These are phyloP conservation scores for Lathyrus sativus DNA, from an alignment of 306 rosid genomes.

Conservation along the genomic window DNA sequence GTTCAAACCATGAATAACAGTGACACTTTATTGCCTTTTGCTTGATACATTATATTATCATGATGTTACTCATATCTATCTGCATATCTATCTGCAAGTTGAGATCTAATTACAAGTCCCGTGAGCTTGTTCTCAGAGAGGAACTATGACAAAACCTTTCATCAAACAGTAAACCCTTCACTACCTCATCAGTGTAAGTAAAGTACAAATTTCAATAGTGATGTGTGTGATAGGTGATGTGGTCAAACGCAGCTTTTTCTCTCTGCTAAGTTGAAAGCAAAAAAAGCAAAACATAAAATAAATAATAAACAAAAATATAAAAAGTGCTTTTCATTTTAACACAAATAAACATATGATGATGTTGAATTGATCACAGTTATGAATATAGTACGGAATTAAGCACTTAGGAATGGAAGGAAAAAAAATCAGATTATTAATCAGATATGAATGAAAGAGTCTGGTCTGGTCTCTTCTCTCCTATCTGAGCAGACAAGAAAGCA, in stretches of 20 bases:
- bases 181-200: constrained; percentile 35
- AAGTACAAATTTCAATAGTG: constrained; percentile 37
- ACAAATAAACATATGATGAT: neutral
- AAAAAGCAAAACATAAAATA: constrained; percentile 65
- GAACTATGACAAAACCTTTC: constrained; percentile 41
- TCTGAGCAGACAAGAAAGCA: constrained; percentile 41
- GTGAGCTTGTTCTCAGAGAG: constrained; percentile 44
- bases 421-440: neutral
- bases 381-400: constrained; percentile 37
- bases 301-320: constrained; percentile 13
- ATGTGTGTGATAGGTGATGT: constrained; percentile 42
- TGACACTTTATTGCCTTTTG: neutral
- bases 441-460: neutral
- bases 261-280: constrained; percentile 55
- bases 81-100: constrained; percentile 3
- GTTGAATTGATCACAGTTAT: neutral
- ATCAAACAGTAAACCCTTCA: constrained; percentile 39
- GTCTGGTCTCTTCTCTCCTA: neutral
- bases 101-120: constrained; percentile 47
- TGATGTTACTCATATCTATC: constrained; percentile 13
- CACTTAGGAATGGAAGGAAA: neutral
- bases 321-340: constrained; percentile 21
- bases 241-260: constrained; percentile 71
- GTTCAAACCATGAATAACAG: neutral
- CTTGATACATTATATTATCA: neutral